A percentile compares a stretch with the other conserved stretches of the same genome.
phyloP scores from a whole-genome alignment of 176 grass and related monocot species.

The Puccinellia tenuiflora region DNA sequence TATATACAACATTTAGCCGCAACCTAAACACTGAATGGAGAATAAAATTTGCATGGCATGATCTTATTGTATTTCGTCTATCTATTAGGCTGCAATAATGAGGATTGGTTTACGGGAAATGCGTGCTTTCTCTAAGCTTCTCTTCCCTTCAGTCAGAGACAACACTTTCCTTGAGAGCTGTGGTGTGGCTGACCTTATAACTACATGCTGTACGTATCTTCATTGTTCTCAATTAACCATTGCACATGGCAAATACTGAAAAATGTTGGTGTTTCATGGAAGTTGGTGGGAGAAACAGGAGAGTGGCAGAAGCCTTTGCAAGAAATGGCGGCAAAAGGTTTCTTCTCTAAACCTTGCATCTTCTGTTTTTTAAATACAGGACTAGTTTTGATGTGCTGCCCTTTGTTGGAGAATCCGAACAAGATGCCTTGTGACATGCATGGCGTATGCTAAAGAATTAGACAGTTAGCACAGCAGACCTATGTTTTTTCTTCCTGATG shows the following conservation, averaged over 20 bases:
- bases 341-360: slow-evolving; percentile 20
- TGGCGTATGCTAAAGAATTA: slow-evolving; percentile 3
- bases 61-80: neutral
- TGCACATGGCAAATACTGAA: slow-evolving; percentile 7
- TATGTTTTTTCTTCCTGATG: neutral
- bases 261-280: slow-evolving; percentile 22
- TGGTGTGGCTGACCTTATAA: slow-evolving; percentile 91
- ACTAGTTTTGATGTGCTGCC: neutral
- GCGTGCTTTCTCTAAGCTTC: slow-evolving; percentile 78
- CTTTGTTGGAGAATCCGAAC: neutral
- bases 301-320: slow-evolving; percentile 93
- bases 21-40: neutral
- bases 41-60: neutral
- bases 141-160: slow-evolving; percentile 83
- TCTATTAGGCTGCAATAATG: slow-evolving; percentile 85
- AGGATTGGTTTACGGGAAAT: slow-evolving; percentile 92
- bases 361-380: neutral
- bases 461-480: neutral
- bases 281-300: slow-evolving; percentile 94
- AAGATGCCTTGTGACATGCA: neutral
- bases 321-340: slow-evolving; percentile 84
- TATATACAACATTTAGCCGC: neutral
- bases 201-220: slow-evolving; percentile 81
- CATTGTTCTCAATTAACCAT: neutral
- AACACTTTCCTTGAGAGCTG: slow-evolving; percentile 99